Evolutionary conservation across 2,329 filamentous ascomycete species (phyloP), one percentile per base, ranked within the genome.

Genomic region (Mariannaea elegans): DNA sequence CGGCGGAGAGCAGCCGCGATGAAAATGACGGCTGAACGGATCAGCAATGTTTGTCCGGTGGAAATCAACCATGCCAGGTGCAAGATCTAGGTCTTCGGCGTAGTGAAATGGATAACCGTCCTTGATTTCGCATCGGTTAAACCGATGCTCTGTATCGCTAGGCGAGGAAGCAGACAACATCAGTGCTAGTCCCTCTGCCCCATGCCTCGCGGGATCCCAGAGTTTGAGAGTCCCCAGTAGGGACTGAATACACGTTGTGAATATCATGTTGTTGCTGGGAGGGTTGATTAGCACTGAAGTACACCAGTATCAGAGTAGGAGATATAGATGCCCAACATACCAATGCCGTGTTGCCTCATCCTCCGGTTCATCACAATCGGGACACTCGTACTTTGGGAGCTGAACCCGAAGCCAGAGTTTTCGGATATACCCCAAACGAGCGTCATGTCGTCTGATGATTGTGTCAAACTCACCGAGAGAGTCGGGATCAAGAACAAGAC

Each of bases 101-200:
- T 61, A 58, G 48, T 63, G 61, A 47, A 63, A 63, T 55, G 57
- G 53, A 53, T 52, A 61, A 48, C 18, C 19, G 34, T 52, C 27
- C 39, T 39, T 47, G 31, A 55, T 56, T 38, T 61, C 58, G 29
- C 49, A 56, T 52, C 31, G 44, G 49, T 32, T 46, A 32, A 56
- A 61, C 42, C 61, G 53, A 59, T 64, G 61, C 48, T 61, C 50
- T 32, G 57, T 48, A 49, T 64, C 61, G 44, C 57, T 60, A 38
- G 61, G 58, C 50, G 61, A 64, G 45, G 44, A 61, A 48, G 58
- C 53, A 46, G 61, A 62, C 44, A 64, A 32, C 53, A 61, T 64
- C 38, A 61, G 42, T 48, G 21, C 31, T 53, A 64, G 29, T 45
- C 61, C 61, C 45, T 57, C 47, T 49, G 44, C 23, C 53, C 61